phyloP scores from a whole-genome alignment of 1,284 basidiomycete species.

The Thecaphora thlaspeos region DNA sequence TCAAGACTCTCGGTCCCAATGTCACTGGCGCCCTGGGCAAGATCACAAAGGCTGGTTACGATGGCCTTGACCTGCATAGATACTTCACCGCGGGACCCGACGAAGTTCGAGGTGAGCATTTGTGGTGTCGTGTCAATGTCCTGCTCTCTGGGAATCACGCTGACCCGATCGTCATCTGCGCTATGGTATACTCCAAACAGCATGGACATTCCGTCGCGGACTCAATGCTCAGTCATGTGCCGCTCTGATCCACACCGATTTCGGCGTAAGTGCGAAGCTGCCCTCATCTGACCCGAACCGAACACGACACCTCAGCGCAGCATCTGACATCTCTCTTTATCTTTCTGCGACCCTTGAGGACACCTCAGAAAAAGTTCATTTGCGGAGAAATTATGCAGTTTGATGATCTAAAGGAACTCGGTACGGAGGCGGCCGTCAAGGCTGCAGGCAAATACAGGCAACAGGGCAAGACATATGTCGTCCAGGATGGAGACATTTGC shows the following conservation, averaged over 20 bases:
- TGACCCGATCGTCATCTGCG: no score
- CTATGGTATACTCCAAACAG: slow-evolving; percentile 2
- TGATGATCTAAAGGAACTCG: slow-evolving; percentile 86
- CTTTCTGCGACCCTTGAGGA: no score
- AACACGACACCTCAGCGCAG: no score
- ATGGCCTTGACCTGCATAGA: slow-evolving; percentile 50
- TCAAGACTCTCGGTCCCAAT: slow-evolving; percentile 47
- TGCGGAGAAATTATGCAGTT: slow-evolving; percentile 98
- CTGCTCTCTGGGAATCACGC: no score
- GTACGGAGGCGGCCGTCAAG: slow-evolving; percentile 85
- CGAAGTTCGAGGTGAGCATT: slow-evolving; percentile 74
- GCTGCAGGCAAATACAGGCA: slow-evolving; percentile 84
- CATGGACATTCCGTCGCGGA: slow-evolving; percentile 93
- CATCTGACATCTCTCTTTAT: no score
- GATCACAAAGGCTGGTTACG: slow-evolving; percentile 56
- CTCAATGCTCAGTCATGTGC: slow-evolving; percentile 95
- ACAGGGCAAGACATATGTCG: slow-evolving; percentile 80
- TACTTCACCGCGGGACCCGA: slow-evolving; percentile 68
- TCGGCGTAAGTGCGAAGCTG: no score
- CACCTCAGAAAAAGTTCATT: slow-evolving; percentile 98
- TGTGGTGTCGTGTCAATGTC: no score
- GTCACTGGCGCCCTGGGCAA: slow-evolving; percentile 52
- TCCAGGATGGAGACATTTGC: slow-evolving; percentile 56
- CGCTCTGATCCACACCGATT: slow-evolving; percentile 82
- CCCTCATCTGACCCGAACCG: no score